Percentiles rank a stretch among this genome's conserved stretches.
phyloP scores from a whole-genome alignment of 768 basidiomycete genomes.

The Pleurotus tuber-regium region DNA sequence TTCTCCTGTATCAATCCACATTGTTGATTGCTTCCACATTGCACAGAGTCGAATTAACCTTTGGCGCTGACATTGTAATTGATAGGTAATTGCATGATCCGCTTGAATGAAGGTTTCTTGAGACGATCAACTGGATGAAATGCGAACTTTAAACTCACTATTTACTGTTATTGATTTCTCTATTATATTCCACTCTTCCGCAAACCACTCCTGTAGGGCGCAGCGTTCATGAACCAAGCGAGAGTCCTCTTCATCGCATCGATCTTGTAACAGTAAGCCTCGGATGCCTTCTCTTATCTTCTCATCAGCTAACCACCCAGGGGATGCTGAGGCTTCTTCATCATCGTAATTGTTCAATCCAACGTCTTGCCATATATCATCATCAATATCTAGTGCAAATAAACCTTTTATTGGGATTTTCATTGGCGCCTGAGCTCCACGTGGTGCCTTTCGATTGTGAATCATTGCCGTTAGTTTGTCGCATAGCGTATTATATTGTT shows the following conservation, averaged over 20 bases:
- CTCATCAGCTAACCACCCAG: neutral
- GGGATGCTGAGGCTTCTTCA: constrained; percentile 12
- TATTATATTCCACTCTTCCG: constrained; percentile 21
- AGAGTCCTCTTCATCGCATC: constrained; percentile 10
- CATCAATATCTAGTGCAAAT: constrained; percentile 26
- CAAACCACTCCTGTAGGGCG: constrained; percentile 24
- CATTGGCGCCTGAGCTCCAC: constrained; percentile 15
- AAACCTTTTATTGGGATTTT: constrained; percentile 17
- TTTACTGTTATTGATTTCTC: neutral
- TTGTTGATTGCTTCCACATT: too few species aligned
- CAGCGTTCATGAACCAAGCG: constrained; percentile 17
- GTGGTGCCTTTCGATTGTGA: constrained; percentile 16
- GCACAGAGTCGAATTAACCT: too few species aligned
- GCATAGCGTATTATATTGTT: constrained; percentile 21
- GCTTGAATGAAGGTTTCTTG: too few species aligned
- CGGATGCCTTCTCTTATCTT: constrained; percentile 3
- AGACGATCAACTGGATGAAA: too few species aligned
- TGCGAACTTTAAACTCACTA: too few species aligned
- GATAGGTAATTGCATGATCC: too few species aligned
- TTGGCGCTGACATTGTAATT: too few species aligned
- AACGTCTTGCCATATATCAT: constrained; percentile 27
- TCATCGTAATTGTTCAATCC: constrained; percentile 24
- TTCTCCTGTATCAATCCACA: too few species aligned
- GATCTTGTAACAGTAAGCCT: neutral
- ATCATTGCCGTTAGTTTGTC: constrained; percentile 18